Evolutionary conservation across 2,329 filamentous ascomycete species (phyloP).

Genomic region (Lasiodiplodia sp.): DNA sequence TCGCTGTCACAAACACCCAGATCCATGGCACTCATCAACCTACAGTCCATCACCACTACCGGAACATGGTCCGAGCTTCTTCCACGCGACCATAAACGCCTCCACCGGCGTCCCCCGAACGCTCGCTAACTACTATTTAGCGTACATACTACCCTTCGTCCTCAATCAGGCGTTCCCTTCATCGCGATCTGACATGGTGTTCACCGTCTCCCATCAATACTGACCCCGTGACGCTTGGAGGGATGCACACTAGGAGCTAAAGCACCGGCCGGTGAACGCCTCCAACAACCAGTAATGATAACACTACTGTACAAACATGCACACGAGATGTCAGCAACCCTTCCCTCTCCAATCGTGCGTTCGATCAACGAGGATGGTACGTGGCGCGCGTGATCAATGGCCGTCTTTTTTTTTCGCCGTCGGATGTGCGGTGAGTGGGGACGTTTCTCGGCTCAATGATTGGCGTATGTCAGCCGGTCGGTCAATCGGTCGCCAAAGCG

Average conservation of each 20-base stretch:
- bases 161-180: not conserved
- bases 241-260: not conserved
- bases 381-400: not conserved
- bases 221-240: not conserved
- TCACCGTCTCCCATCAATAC: not conserved
- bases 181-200: not conserved
- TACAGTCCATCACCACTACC: not conserved
- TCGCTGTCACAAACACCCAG: not conserved
- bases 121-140: not conserved
- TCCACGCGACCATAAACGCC: not conserved
- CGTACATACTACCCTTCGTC: not conserved
- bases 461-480: not conserved
- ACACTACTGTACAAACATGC: not conserved
- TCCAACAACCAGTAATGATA: not conserved
- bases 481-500: not conserved
- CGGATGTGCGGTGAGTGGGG: constrained; percentile 1
- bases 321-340: not conserved
- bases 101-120: not conserved
- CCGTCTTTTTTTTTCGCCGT: not conserved
- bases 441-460: not conserved
- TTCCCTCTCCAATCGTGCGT: not conserved
- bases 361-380: not conserved
- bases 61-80: not conserved
- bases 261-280: not conserved
- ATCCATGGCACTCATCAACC: not conserved